Evolutionary conservation across 352 stramenopile genomes (phyloP).

Genomic region (Pythium phragmitis): DNA sequence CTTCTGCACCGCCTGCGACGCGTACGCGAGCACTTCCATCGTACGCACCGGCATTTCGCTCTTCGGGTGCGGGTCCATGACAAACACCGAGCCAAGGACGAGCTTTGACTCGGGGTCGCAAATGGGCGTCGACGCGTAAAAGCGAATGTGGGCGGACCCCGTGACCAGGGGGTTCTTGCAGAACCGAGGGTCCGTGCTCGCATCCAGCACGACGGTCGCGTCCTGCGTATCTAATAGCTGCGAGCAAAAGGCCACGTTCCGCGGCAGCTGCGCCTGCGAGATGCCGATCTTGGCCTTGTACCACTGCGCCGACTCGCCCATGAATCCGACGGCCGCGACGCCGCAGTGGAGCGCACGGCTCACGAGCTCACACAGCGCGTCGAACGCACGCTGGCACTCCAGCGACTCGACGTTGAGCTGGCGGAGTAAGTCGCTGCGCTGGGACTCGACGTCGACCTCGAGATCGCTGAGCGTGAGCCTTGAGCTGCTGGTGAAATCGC

Average conservation of each 20-base stretch:
- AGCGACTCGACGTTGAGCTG: constrained; percentile 47
- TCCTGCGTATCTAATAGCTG: constrained; percentile 42
- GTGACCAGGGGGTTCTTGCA: constrained; percentile 84
- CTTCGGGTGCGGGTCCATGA: constrained; percentile 70
- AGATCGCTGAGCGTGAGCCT: constrained; percentile 39
- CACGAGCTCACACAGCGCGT: constrained; percentile 71
- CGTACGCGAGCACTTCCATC: constrained; percentile 71
- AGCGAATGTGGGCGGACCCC: constrained; percentile 87
- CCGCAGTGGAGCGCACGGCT: constrained; percentile 55
- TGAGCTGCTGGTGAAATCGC: constrained; percentile 32
- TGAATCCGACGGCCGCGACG: constrained; percentile 68
- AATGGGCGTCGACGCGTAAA: constrained; percentile 88
- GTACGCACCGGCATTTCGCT: constrained; percentile 40
- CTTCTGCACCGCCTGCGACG: constrained; percentile 50
- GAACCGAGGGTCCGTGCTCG: constrained; percentile 83
- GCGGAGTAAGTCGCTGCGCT: constrained; percentile 40
- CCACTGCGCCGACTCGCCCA: constrained; percentile 60
- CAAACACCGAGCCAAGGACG: constrained; percentile 79
- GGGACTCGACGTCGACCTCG: constrained; percentile 34
- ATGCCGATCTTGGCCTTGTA: constrained; percentile 78
- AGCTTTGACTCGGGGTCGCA: constrained; percentile 53
- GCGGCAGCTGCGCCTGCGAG: constrained; percentile 53
- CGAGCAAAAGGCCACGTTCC: constrained; percentile 67
- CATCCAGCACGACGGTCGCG: constrained; percentile 82
- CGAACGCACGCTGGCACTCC: constrained; percentile 53